These are phyloP conservation scores for Balamuthia mandrillaris DNA, from an alignment of 208 protist species.

Conservation along the genomic window DNA sequence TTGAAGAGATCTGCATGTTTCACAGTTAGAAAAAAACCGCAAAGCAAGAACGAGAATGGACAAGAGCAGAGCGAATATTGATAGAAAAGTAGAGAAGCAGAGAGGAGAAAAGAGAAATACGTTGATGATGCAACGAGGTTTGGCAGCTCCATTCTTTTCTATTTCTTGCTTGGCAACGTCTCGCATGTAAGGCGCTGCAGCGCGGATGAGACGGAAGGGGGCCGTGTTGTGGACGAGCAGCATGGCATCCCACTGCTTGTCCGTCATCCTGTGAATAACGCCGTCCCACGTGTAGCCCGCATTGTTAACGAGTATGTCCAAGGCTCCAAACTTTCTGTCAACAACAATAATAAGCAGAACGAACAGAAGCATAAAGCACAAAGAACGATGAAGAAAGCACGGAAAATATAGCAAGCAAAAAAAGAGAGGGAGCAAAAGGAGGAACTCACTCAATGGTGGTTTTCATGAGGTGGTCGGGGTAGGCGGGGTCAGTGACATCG, in stretches of 20 bases:
- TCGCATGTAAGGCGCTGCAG: slow-evolving; percentile 57
- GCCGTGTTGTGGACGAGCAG: slow-evolving; percentile 48
- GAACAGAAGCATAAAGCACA: background rate
- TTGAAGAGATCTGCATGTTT: slow-evolving; percentile 42
- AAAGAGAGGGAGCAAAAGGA: background rate
- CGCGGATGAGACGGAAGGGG: slow-evolving; percentile 57
- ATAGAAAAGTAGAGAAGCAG: background rate
- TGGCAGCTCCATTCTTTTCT: background rate
- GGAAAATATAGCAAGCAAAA: too few species aligned
- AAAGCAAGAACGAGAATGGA: background rate
- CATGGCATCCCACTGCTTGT: slow-evolving; percentile 57
- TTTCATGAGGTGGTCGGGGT: slow-evolving; percentile 42
- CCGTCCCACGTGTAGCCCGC: slow-evolving; percentile 61
- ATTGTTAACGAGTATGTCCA: slow-evolving; percentile 63
- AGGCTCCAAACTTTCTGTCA: slow-evolving; percentile 19
- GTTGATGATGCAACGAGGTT: slow-evolving; percentile 48
- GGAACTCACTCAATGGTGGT: slow-evolving; percentile 8
- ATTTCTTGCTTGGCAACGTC: slow-evolving; percentile 47
- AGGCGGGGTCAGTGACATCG: slow-evolving; percentile 42
- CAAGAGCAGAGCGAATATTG: slow-evolving; percentile 16
- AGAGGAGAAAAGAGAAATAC: background rate
- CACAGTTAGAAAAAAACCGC: background rate
- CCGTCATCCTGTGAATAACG: slow-evolving; percentile 56
- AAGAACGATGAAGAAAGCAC: background rate
- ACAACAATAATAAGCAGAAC: background rate